Evolutionary conservation across 2,329 filamentous ascomycete genomes (phyloP).

Genomic region (Penicillium sp.): DNA sequence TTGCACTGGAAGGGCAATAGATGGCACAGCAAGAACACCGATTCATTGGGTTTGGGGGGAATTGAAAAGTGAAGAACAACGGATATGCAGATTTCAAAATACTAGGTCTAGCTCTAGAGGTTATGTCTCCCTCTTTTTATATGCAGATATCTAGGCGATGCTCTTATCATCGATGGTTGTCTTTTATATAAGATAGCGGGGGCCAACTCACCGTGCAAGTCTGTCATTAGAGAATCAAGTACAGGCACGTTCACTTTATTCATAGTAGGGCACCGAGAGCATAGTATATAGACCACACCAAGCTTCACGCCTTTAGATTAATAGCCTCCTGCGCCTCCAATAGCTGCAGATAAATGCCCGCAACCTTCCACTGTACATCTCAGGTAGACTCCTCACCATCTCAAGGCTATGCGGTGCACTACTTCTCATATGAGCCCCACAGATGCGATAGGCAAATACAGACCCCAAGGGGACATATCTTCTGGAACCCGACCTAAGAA

Average conservation of each 20-base stretch:
- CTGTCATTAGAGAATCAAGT: no score
- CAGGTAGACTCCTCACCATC: background rate
- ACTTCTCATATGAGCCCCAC: constrained; percentile 9
- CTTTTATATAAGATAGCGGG: no score
- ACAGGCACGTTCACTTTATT: no score
- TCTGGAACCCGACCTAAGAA: constrained; percentile 19
- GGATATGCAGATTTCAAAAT: background rate
- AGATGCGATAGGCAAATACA: constrained; percentile 24
- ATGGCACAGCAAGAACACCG: background rate
- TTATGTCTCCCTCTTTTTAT: background rate
- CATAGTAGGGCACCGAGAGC: no score
- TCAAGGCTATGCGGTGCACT: background rate
- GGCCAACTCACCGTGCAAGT: no score
- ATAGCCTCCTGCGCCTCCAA: constrained; percentile 11
- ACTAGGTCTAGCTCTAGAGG: background rate
- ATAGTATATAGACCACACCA: background rate
- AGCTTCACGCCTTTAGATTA: background rate
- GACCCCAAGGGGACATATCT: constrained; percentile 21
- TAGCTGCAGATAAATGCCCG: constrained; percentile 14
- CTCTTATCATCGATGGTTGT: background rate
- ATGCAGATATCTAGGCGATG: no score
- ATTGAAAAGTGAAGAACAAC: background rate
- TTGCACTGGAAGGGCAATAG: constrained; percentile 25
- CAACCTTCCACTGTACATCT: constrained; percentile 17
- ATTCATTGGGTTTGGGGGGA: background rate